Conservation (phyloP, 768 basidiomycete species). For the Rubroboletus pulcherrimus region DNA sequence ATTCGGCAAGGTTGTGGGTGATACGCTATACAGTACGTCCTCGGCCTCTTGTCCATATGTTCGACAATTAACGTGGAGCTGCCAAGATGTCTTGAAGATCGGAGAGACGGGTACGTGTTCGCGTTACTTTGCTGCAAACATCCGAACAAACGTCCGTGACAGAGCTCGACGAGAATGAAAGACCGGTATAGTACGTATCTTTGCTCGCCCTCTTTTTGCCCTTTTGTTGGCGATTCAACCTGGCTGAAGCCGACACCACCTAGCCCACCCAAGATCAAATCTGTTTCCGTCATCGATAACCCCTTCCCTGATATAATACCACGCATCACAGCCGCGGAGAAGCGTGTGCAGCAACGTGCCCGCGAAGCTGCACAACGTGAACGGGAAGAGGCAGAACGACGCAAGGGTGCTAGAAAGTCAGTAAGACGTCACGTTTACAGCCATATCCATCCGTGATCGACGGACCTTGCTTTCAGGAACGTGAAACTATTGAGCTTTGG, state of each 20-base stretch:
- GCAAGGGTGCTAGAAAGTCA: constrained; percentile 86
- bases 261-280: constrained; percentile 90
- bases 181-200: constrained; percentile 71
- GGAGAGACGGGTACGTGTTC: constrained; percentile 71
- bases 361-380: constrained; percentile 71
- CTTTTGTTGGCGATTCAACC: not conserved
- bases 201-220: not conserved
- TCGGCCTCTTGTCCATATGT: not conserved
- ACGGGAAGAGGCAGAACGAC: constrained; percentile 68
- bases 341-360: constrained; percentile 78
- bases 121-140: not conserved
- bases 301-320: constrained; percentile 95
- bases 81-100: constrained; percentile 83
- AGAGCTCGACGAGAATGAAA: constrained; percentile 73
- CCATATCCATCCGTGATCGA: not conserved
- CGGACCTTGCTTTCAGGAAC: constrained; percentile 51
- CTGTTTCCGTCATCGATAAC: constrained; percentile 82
- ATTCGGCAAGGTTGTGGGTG: constrained; percentile 86
- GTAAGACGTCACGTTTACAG: constrained; percentile 18
- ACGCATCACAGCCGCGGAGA: constrained; percentile 93
- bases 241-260: not conserved
- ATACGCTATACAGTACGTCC: constrained; percentile 81
- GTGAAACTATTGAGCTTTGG: constrained; percentile 88
- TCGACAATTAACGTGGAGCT: not conserved
- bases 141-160: not conserved